Conservation (phyloP, 192 early-diverging fungal genomes). For the Entomortierella chlamydospora region DNA sequence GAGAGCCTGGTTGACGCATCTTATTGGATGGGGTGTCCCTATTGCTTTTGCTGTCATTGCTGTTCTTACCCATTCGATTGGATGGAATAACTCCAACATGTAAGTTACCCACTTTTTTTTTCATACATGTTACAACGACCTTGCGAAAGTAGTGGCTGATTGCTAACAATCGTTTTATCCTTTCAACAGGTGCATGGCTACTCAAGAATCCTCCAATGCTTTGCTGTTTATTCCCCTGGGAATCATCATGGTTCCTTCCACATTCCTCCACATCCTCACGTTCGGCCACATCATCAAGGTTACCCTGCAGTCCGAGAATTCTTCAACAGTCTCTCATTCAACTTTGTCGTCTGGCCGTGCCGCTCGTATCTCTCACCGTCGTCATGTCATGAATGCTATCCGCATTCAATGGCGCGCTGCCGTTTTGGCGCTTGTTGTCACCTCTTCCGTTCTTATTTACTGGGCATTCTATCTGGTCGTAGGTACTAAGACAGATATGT, state of each 20-base stretch:
- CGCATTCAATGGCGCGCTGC: slow-evolving; percentile 67
- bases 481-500: slow-evolving; percentile 47
- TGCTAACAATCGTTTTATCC: slow-evolving; percentile 12
- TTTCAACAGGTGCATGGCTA: slow-evolving; percentile 38
- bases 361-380: slow-evolving; percentile 49
- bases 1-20: slow-evolving; percentile 53
- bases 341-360: slow-evolving; percentile 40
- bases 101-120: slow-evolving; percentile 30
- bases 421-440: slow-evolving; percentile 52
- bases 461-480: slow-evolving; percentile 63
- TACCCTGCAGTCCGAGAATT: slow-evolving; percentile 47
- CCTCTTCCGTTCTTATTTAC: slow-evolving; percentile 60
- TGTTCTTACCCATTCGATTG: slow-evolving; percentile 53
- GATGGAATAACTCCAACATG: slow-evolving; percentile 61
- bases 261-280: slow-evolving; percentile 59
- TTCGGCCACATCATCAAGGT: slow-evolving; percentile 62
- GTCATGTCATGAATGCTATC: slow-evolving; percentile 63
- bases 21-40: slow-evolving; percentile 61
- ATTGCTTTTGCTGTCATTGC: slow-evolving; percentile 54
- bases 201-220: slow-evolving; percentile 18
- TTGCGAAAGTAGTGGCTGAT: too few species aligned
- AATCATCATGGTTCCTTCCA: slow-evolving; percentile 55
- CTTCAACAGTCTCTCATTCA: slow-evolving; percentile 46
- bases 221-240: slow-evolving; percentile 63
- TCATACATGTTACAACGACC: too few species aligned